Evolutionary conservation across 257 asterid species (phyloP), one percentile per base, ranked within the genome.

Genomic region (Lycium ferocissimum): DNA sequence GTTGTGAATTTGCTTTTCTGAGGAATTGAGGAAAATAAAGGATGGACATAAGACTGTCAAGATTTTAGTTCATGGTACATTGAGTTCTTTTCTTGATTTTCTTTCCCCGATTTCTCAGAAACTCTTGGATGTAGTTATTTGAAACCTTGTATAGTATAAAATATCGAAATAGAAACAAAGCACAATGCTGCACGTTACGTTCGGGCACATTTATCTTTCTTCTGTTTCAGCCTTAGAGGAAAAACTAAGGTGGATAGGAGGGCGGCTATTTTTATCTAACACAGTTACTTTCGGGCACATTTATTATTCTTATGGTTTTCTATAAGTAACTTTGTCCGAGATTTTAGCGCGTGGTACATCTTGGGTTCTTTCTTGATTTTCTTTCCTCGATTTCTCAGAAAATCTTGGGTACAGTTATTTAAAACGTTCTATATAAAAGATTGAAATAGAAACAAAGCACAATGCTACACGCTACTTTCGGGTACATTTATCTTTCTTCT

Each of bases 301-400:
- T 37, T 67, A 37, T 67, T 67, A 11, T 67, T 67, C 13, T 67
- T 37, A 8, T 67, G 22, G 2, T 18, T 67, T 67, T 33, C 7
- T 65, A 33, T 65, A 33, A 26, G 33, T 26, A 26, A 26, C 33
- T 26, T 26, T 26, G 33, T 26, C 33, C 26, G 20, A 66, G 73
- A 66, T 65, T 65, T 65, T 65, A 65, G 72, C 33, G 33, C 33
- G 33, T 26, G 57, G 18, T 47, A n/a, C 0, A 72, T 72, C 18
- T 43, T n/a, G 80, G n/a, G 57, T 43, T 72, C 37, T 40, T 71
- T 40, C 79, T 71, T 71, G 79, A 71, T 71, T 71, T 8, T 66
- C 11, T 8, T 0, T 70, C 11, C 66, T 61, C 12, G n/a, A n/a
- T 59, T 61, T 61, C 26, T 22, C 71, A 22, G 54, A 20, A 70